Evolutionary conservation across 495 filamentous ascomycete genomes (phyloP), one percentile per base, ranked within the genome.

Genomic region (Penicillium crystallinum): DNA sequence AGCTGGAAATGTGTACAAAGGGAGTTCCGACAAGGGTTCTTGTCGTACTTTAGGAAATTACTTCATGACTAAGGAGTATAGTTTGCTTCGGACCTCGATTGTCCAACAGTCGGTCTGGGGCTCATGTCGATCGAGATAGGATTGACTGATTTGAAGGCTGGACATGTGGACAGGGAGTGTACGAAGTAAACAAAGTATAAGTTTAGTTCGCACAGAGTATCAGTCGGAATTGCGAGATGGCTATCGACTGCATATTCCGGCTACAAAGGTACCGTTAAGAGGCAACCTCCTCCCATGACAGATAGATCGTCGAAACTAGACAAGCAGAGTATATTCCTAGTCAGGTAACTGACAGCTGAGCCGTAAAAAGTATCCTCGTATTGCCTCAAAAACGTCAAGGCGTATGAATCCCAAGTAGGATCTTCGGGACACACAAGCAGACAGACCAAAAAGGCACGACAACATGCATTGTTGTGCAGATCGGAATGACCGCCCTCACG

Each of bases 391-490:
- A 14, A 34, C 30, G 49, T 48, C 39, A 43, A 29, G 48, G 56
- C 50, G 49, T 36, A 42, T 60, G 44, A 33, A 49, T 45, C 42
- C 49, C n/a, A n/a, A 50, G 31, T 48, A 58, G 53, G 45, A 56
- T 61, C 57, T 45, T 58, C 63, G 55, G 60, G 60, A 53, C 49
- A 29, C 35, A 33, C n/a, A 52, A 43, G 52, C 29, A 51, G 17
- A 23, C 27, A 19, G 38, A 35, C 39, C 2, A 45, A 30, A 25
- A 40, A 31, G 47, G 35, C 42, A 51, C 21, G n/a, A 42, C 39
- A 34, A 48, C 56, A 36, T 19, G 60, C 52, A 46, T 52, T 50
- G 41, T 36, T 41, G 41, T 25, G 27, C 5, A 35, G 14, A 55
- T n/a, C 53, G 51, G 37, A 47, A 10, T 11, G 9, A 43, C 47